Evolutionary conservation across 176 grass and related monocot species (phyloP).

Genomic region (Saccharum officinarum): DNA sequence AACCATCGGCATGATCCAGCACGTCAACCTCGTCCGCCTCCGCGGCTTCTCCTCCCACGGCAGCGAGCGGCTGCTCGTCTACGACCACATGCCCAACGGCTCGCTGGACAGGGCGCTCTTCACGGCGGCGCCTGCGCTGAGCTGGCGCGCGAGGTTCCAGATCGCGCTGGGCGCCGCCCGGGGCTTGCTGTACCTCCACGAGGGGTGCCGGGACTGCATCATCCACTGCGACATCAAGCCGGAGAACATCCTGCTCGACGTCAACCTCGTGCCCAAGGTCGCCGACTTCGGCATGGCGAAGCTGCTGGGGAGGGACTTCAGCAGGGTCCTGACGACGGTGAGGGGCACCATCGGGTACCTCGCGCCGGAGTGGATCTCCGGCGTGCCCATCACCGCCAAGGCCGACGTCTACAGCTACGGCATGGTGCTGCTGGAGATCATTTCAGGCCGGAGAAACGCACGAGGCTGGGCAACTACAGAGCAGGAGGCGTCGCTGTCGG

Average conservation of each 20-base stretch:
- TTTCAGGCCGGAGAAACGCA: conserved; percentile 24
- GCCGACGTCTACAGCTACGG: conserved; percentile 19
- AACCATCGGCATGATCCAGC: conserved; percentile 25
- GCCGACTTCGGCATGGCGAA: conserved; percentile 56
- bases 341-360: conserved; percentile 59
- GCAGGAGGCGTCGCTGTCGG: too few relatives aligned
- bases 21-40: conserved; percentile 55
- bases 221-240: conserved; percentile 79
- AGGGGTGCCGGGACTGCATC: conserved; percentile 57
- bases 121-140: background rate
- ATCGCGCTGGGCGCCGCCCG: conserved; percentile 43
- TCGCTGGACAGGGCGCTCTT: conserved; percentile 55
- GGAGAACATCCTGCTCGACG: conserved; percentile 66
- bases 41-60: conserved; percentile 42
- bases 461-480: too few relatives aligned
- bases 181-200: conserved; percentile 53
- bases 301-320: conserved; percentile 45
- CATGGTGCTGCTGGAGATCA: conserved; percentile 54
- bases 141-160: conserved; percentile 39
- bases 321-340: conserved; percentile 48
- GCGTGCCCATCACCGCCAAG: conserved; percentile 40
- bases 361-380: conserved; percentile 70
- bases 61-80: conserved; percentile 43
- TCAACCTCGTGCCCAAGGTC: conserved; percentile 33
- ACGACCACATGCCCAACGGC: conserved; percentile 44